phyloP scores from a whole-genome alignment of 2,329 filamentous ascomycete genomes.

The Venturia carpophila region DNA sequence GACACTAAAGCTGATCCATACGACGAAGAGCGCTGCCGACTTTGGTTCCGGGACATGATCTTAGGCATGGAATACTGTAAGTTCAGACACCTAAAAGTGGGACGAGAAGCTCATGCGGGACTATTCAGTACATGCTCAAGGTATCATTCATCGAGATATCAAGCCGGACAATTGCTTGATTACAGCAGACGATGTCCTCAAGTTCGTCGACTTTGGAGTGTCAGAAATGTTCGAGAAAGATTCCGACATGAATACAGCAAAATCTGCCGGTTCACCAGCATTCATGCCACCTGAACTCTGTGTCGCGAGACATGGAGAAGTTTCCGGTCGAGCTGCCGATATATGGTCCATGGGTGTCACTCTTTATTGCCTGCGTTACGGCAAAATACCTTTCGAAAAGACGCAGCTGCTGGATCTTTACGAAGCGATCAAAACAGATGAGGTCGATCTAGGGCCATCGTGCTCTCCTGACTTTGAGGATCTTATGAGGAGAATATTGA shows the following conservation, averaged over 20 bases:
- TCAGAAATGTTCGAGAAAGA: conserved; percentile 96
- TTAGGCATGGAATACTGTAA: conserved; percentile 86
- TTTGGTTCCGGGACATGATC: conserved; percentile 92
- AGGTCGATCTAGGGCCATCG: conserved; percentile 53
- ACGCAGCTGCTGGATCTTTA: conserved; percentile 77
- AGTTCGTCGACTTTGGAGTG: conserved; percentile 97
- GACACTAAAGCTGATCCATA: conserved; percentile 77
- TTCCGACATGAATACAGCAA: conserved; percentile 79
- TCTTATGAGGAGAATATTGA: conserved; percentile 63
- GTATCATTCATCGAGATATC: conserved; percentile 92
- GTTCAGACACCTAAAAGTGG: conserved; percentile 30
- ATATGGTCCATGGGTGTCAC: conserved; percentile 99
- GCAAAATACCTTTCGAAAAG: conserved; percentile 77
- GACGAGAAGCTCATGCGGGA: conserved; percentile 22
- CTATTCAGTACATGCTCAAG: conserved; percentile 73
- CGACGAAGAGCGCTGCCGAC: conserved; percentile 69
- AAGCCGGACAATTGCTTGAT: conserved; percentile 95
- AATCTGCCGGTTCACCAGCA: conserved; percentile 88
- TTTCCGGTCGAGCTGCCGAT: conserved; percentile 83
- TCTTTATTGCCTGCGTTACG: conserved; percentile 85
- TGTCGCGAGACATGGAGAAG: conserved; percentile 72
- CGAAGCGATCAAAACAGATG: conserved; percentile 71
- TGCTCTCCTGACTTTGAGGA: conserved; percentile 64
- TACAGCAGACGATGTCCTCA: conserved; percentile 85
- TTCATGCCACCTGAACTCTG: conserved; percentile 93